Conservation (phyloP, 768 basidiomycete species). For the Trametes gibbosa region DNA sequence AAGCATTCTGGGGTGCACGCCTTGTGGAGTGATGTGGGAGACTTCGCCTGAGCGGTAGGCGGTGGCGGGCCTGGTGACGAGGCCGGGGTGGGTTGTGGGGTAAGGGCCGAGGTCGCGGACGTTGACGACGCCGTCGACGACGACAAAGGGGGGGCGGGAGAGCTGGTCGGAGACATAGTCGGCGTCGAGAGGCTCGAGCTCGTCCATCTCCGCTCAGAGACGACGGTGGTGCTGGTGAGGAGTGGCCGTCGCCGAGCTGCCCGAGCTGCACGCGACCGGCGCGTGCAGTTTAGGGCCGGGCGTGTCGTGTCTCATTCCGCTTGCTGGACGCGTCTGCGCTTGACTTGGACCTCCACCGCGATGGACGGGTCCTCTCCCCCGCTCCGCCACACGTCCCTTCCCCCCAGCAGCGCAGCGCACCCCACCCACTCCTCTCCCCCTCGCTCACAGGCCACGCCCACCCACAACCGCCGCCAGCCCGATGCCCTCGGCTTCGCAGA, state of each 20-base stretch:
- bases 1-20: conserved; percentile 32
- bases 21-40: conserved; percentile 66
- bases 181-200: conserved; percentile 62
- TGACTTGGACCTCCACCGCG: conserved; percentile 55
- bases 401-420: conserved; percentile 47
- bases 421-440: conserved; percentile 38
- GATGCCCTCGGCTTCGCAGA: conserved; percentile 34
- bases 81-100: conserved; percentile 42
- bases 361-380: conserved; percentile 53
- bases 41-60: conserved; percentile 73
- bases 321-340: conserved; percentile 24
- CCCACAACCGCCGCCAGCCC: conserved; percentile 27
- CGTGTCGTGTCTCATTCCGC: conserved; percentile 42
- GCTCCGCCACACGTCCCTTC: conserved; percentile 49
- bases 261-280: conserved; percentile 1
- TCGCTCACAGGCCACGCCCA: conserved; percentile 23
- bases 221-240: not conserved
- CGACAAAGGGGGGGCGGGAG: conserved; percentile 67
- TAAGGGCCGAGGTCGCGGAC: conserved; percentile 70
- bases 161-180: conserved; percentile 60
- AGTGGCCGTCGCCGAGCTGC: not conserved
- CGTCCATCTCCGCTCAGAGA: conserved; percentile 26
- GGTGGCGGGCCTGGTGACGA: conserved; percentile 54
- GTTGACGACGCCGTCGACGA: conserved; percentile 72
- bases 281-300: conserved; percentile 40